Evolutionary conservation across 2,329 filamentous ascomycete species (phyloP).

Genomic region (Onygena corvina): DNA sequence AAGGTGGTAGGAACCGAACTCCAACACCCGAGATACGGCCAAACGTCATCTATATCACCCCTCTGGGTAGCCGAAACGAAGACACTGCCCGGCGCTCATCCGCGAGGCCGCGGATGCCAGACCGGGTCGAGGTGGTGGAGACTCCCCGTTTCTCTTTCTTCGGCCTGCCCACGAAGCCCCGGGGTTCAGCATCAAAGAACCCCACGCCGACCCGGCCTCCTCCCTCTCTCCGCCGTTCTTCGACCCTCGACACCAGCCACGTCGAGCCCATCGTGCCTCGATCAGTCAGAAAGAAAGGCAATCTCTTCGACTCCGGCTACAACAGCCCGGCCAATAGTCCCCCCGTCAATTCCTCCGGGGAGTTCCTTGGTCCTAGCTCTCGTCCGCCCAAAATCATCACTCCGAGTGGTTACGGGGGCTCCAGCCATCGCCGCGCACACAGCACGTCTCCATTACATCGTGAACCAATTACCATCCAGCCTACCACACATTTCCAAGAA

Average conservation of each 20-base stretch:
- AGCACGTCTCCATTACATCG: background rate
- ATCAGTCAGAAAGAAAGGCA: slow-evolving; percentile 19
- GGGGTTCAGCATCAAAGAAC: slow-evolving; percentile 20
- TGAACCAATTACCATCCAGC: slow-evolving; percentile 2
- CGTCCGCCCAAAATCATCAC: slow-evolving; percentile 26
- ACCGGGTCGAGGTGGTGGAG: slow-evolving; percentile 24
- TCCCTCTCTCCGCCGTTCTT: slow-evolving; percentile 22
- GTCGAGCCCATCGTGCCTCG: slow-evolving; percentile 21
- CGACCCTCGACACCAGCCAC: slow-evolving; percentile 20
- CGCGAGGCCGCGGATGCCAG: slow-evolving; percentile 22
- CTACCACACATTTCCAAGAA: background rate
- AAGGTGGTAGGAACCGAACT: slow-evolving; percentile 19
- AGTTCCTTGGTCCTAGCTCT: slow-evolving; percentile 22
- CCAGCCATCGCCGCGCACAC: slow-evolving; percentile 21
- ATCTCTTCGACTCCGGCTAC: slow-evolving; percentile 34
- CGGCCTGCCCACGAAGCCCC: slow-evolving; percentile 24
- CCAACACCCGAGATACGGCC: slow-evolving; percentile 20
- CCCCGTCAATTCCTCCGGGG: slow-evolving; percentile 29
- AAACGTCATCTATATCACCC: slow-evolving; percentile 22
- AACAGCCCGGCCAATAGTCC: slow-evolving; percentile 31
- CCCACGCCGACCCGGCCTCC: slow-evolving; percentile 23
- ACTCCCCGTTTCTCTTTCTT: slow-evolving; percentile 21
- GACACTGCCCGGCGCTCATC: slow-evolving; percentile 22
- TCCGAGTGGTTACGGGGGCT: slow-evolving; percentile 23
- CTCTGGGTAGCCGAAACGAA: slow-evolving; percentile 18